Conservation (phyloP, 73 alveolate species). For the Tetrahymena malaccensis region DNA sequence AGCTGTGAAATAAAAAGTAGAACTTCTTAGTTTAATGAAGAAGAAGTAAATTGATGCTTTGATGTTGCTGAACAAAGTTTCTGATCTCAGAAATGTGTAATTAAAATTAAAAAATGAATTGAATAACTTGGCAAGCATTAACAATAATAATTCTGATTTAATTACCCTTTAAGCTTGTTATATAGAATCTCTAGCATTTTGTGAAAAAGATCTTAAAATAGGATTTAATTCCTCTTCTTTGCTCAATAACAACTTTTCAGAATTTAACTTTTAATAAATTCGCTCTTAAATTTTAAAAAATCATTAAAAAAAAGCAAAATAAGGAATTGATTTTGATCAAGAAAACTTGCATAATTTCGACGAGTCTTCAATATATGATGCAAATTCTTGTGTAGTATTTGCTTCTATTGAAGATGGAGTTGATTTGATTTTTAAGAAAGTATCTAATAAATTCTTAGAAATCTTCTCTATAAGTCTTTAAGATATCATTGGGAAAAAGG, state of each 20-base stretch:
- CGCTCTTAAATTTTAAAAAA: neutral
- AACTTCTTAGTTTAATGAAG: neutral
- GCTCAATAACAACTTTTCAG: neutral
- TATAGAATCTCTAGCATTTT: neutral
- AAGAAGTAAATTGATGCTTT: neutral
- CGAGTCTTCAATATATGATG: neutral
- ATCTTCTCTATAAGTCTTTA: neutral
- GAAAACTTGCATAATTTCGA: neutral
- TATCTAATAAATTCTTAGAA: neutral
- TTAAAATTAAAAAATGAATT: neutral
- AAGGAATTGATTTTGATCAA: neutral
- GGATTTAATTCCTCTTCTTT: neutral
- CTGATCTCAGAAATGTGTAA: neutral
- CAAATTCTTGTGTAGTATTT: neutral
- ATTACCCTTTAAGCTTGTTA: neutral
- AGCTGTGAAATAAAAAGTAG: neutral
- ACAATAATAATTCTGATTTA: neutral
- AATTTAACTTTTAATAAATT: neutral
- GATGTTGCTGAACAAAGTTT: neutral
- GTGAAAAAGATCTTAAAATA: neutral
- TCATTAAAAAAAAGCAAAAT: neutral
- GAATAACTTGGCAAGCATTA: neutral
- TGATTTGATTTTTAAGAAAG: neutral
- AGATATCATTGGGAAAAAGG: neutral
- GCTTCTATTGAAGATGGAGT: neutral